These are phyloP conservation scores for Fusarium albidum DNA, from an alignment of 2,329 filamentous ascomycete genomes.

Conservation along the genomic window DNA sequence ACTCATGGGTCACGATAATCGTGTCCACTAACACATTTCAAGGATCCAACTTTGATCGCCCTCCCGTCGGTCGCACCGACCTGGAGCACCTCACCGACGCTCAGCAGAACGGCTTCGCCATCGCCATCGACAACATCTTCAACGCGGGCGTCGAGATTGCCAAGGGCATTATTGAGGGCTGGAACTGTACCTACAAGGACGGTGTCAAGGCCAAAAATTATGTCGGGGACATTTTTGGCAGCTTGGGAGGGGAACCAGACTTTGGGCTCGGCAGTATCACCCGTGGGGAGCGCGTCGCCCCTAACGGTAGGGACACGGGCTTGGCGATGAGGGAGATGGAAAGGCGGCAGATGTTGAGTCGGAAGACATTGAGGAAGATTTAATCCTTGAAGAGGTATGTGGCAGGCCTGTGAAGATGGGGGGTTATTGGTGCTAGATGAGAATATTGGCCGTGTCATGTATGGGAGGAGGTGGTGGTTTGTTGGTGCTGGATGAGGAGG, in stretches of 20 bases:
- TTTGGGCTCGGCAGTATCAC: slow-evolving; percentile 66
- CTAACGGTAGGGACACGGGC: slow-evolving; percentile 25
- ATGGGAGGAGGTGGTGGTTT: not conserved
- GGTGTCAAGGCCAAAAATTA: slow-evolving; percentile 71
- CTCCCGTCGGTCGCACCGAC: slow-evolving; percentile 63
- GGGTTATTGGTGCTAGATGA: not conserved
- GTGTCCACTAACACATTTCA: not conserved
- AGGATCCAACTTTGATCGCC: slow-evolving; percentile 76
- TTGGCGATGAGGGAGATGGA: slow-evolving; percentile 43
- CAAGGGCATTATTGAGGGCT: slow-evolving; percentile 67
- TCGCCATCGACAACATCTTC: slow-evolving; percentile 73
- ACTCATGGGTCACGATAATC: fast-evolving
- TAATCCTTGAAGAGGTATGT: not conserved
- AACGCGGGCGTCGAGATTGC: slow-evolving; percentile 71
- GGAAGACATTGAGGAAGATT: slow-evolving; percentile 33
- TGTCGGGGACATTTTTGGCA: slow-evolving; percentile 75
- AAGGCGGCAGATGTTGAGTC: slow-evolving; percentile 37
- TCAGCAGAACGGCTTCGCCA: slow-evolving; percentile 69
- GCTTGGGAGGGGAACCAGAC: slow-evolving; percentile 69
- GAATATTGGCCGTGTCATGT: not conserved
- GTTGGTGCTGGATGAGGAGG: not conserved
- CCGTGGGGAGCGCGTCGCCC: slow-evolving; percentile 43
- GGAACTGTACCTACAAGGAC: slow-evolving; percentile 64
- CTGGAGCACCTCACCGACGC: slow-evolving; percentile 67
- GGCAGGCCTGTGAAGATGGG: not conserved